Evolutionary conservation across 805 yeast genomes (phyloP), one percentile per base, ranked within the genome.

Genomic region (Starmerella floris): DNA sequence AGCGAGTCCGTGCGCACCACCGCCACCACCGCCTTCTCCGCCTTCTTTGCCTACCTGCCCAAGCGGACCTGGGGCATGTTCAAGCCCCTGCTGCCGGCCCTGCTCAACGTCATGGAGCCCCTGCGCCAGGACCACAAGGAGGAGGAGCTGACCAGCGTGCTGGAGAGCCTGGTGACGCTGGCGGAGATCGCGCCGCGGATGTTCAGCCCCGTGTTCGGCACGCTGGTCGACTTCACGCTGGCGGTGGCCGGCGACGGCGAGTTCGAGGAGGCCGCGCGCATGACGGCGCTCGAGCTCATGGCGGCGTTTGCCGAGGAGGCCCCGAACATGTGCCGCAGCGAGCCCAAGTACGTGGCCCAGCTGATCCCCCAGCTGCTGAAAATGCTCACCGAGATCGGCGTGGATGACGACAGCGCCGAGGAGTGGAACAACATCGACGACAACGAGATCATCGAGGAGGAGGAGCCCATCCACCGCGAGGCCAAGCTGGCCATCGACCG

Each of bases 401-500:
- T 72, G 30, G 93, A 81, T 56, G 91, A 82, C 51, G 95, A 83
- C 40, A 94, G 83, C 47, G 85, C 85, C 8, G 69, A 73, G 22
- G 94, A 88, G 63, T 87, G 95, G 84, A 78, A 79, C 54, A 75
- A 77, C 44, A 75, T 79, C 35, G 93, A 83, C 48, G 83, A 78
- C 50, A 73, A 80, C 26, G 79, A 74, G 34, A 85, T 79, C 21
- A 76, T 75, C 21, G 91, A 81, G 30, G 83, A 76, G n/a, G 83
- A 76, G 39, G 97, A 88, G 58, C 75, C 76, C 37, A 84, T 82
- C 47, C 82, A 83, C 57, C 83, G 80, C 54, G 88, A 94, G 44
- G 97, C 95, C 4, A 79, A 95, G 60, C 94, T 84, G 64, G 74
- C 95, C n/a, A 66, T 91, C 48, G 98, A 91, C 61, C 76, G 98